Evolutionary conservation across 345 rosid species (phyloP).

Genomic region (Brassica juncea): DNA sequence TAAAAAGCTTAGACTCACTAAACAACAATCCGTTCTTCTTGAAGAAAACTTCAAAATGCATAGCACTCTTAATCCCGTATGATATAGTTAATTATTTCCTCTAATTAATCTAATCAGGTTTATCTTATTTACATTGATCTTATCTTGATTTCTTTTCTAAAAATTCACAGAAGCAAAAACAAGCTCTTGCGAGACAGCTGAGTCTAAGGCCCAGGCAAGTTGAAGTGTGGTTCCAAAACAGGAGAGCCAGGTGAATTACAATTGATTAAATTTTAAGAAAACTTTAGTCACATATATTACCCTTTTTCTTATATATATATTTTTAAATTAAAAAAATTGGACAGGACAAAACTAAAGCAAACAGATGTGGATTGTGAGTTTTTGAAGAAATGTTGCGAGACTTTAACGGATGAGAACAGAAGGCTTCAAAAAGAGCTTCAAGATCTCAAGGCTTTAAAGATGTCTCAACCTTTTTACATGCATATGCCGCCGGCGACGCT

Average conservation of each 20-base stretch:
- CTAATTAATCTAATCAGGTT: background rate
- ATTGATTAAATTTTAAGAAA: background rate
- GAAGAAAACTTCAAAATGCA: conserved; percentile 96
- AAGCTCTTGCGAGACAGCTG: conserved; percentile 82
- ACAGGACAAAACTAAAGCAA: conserved; percentile 96
- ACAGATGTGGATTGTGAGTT: conserved; percentile 93
- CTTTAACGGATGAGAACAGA: conserved; percentile 85
- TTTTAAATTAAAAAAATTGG: background rate
- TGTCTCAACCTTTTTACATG: conserved; percentile 67
- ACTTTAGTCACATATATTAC: background rate
- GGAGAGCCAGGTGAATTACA: conserved; percentile 82
- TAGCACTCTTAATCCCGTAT: conserved; percentile 93
- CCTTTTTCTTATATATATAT: background rate
- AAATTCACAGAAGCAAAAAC: conserved; percentile 76
- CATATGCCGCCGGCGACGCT: conserved; percentile 80
- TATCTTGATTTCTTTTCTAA: background rate
- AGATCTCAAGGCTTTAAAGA: conserved; percentile 64
- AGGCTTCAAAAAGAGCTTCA: conserved; percentile 87
- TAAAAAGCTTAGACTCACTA: conserved; percentile 90
- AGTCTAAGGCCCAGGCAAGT: conserved; percentile 92
- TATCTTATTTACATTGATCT: conserved; percentile 2
- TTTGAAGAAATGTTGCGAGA: conserved; percentile 89
- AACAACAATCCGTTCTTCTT: conserved; percentile 84
- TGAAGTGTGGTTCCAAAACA: conserved; percentile 98
- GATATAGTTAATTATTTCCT: conserved; percentile 5